A percentile compares a stretch with the other conserved stretches of the same genome.
phyloP scores from a whole-genome alignment of 176 grass and related monocot species.

The Ensete ventricosum region DNA sequence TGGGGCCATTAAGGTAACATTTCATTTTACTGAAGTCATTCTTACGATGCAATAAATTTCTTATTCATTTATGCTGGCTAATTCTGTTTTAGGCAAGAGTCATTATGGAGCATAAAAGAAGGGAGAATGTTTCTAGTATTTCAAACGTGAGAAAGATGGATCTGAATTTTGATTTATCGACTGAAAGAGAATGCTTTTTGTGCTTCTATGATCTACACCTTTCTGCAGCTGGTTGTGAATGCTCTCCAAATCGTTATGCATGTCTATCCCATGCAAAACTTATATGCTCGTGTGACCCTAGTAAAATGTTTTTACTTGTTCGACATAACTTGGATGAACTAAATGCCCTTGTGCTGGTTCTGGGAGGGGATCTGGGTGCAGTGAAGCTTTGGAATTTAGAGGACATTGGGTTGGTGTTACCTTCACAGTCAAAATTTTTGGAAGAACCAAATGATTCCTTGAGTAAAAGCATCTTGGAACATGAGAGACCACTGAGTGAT shows the following conservation, averaged over 20 bases:
- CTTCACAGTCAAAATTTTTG: conserved; percentile 18
- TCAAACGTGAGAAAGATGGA: conserved; percentile 45
- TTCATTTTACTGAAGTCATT: not conserved
- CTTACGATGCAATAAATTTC: not conserved
- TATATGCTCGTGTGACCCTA: conserved; percentile 62
- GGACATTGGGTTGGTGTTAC: conserved; percentile 26
- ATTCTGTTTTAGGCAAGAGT: conserved; percentile 42
- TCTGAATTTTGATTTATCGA: conserved; percentile 41
- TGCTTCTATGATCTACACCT: conserved; percentile 87
- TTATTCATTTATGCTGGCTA: not conserved
- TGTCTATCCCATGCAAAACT: conserved; percentile 61
- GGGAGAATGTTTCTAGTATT: conserved; percentile 21
- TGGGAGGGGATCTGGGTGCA: conserved; percentile 57
- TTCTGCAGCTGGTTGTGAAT: conserved; percentile 64
- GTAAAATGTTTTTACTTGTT: conserved; percentile 29
- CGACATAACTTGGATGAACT: conserved; percentile 61
- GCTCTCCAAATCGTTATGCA: conserved; percentile 57
- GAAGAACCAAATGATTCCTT: conserved; percentile 9
- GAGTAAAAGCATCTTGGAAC: not conserved
- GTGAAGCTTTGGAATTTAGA: conserved; percentile 33
- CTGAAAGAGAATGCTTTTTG: conserved; percentile 66
- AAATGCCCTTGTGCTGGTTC: conserved; percentile 48
- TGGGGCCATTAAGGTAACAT: conserved; percentile 52
- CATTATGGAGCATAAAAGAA: conserved; percentile 48
- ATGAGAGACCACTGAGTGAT: not conserved